phyloP scores from a whole-genome alignment of 1,284 basidiomycete species.

The Tilletia indica region DNA sequence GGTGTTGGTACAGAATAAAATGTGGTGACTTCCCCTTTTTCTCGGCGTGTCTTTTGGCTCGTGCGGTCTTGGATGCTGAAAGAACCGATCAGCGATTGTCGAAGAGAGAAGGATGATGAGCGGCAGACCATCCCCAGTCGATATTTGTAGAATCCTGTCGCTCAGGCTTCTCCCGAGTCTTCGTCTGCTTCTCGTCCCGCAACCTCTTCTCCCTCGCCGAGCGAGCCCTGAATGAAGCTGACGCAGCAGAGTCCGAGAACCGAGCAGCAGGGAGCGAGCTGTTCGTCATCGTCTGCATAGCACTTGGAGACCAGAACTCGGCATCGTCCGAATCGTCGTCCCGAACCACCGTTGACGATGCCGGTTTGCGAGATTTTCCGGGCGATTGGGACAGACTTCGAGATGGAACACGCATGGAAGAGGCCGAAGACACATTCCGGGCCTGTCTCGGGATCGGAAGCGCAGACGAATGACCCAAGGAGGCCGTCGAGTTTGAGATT shows the following conservation, averaged over 20 bases:
- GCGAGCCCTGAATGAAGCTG: background rate
- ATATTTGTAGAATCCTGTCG: conserved; percentile 11
- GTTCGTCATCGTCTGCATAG: conserved; percentile 1
- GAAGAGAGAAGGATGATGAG: conserved; percentile 15
- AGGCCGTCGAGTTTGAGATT: background rate
- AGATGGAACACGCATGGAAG: background rate
- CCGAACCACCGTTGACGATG: conserved; percentile 1
- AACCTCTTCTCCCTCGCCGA: conserved; percentile 13
- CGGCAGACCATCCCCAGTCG: conserved; percentile 19
- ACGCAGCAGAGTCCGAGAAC: background rate
- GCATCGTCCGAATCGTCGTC: conserved; percentile 19
- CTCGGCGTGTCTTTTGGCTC: too few relatives aligned
- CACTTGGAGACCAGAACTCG: conserved; percentile 26
- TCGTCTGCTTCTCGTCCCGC: background rate
- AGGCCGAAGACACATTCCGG: background rate
- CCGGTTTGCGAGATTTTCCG: conserved; percentile 4
- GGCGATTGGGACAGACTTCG: conserved; percentile 2
- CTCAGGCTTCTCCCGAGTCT: background rate
- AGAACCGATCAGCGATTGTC: background rate
- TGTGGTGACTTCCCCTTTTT: too few relatives aligned
- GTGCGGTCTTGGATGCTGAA: too few relatives aligned
- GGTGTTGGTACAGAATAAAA: too few relatives aligned
- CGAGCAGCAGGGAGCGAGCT: conserved; percentile 4
- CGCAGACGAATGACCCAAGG: background rate
- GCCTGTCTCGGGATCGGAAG: background rate